Base-by-base conservation (phyloP, 1,139 yeast species). In the Lodderomyces orthopsilosis region DNA sequence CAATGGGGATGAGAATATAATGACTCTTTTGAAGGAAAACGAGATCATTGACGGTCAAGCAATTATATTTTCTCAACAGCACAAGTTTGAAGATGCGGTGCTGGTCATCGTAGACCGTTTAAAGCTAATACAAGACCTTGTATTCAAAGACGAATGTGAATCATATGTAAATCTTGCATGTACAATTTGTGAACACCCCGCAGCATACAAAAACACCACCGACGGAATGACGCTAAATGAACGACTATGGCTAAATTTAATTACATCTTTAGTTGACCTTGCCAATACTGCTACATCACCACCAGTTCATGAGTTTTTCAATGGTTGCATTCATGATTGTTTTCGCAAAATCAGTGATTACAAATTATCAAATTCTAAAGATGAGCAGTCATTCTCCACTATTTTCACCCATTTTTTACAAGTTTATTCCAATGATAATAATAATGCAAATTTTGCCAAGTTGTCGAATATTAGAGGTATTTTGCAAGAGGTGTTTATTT, bases 401-500 rank as follows among this genome's bases (percentile, higher is more conserved):
- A 74, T 82, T 1, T 78, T 82, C 52, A 72, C 77, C 45, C 63
- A 62, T 41, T 79, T 81, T 49, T 58, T 82, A 38, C 66, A 63
- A 28, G 49, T 63, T n/a, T 59, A 71, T 2, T 59, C 68, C 0
- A 35, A 58, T 7, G 54, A 57, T 1, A 51, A 62, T 2, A 27
- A 21, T 10, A 18, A 30, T 34, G 19, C 30, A 2, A 22, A 24
- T 17, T 15, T 24, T 19, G 77, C 85, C 0, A 70, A 75, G 1
- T 53, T 83, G 21, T 75, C 81, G 0, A 83, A 83, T 51, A 77
- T 85, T n/a, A 66, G 85, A 30, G 71, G 73, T 1, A 77, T 85
- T 8, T 62, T 87, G 14, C 75, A 73, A 36, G 89, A 85, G 44
- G 75, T 85, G 6, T 81, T 83, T 48, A 62, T 80, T 6, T 82